Evolutionary conservation across 169 alveolate genomes (phyloP).

Genomic region (Plasmodium malariae): DNA sequence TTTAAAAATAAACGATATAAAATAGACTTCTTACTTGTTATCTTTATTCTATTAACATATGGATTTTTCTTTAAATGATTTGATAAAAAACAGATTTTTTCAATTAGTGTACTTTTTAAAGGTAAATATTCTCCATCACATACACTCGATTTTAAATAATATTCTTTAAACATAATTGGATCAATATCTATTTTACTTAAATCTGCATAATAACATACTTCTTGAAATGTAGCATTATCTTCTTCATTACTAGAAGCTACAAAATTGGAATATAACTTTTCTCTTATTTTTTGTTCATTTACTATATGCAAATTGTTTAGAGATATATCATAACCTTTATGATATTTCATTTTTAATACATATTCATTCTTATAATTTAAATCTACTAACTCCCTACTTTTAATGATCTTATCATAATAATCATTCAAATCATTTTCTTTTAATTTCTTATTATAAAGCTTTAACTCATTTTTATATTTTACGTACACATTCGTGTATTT

Average conservation of each 20-base stretch:
- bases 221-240: slow-evolving; percentile 33
- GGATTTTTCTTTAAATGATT: slow-evolving; percentile 58
- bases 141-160: slow-evolving; percentile 23
- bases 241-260: slow-evolving; percentile 21
- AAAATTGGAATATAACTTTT: slow-evolving; percentile 21
- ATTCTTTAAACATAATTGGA: slow-evolving; percentile 60
- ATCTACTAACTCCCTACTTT: slow-evolving; percentile 25
- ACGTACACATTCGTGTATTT: background rate
- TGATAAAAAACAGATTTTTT: slow-evolving; percentile 54
- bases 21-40: slow-evolving; percentile 20
- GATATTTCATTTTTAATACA: slow-evolving; percentile 57
- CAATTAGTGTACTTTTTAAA: slow-evolving; percentile 37
- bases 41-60: slow-evolving; percentile 18
- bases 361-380: slow-evolving; percentile 56
- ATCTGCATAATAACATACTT: slow-evolving; percentile 33
- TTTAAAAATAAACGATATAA: slow-evolving; percentile 57
- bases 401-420: slow-evolving; percentile 33
- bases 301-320: slow-evolving; percentile 42
- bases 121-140: slow-evolving; percentile 73
- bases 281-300: slow-evolving; percentile 31
- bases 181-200: slow-evolving; percentile 57
- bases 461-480: slow-evolving; percentile 26
- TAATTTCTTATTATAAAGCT: slow-evolving; percentile 16
- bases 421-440: slow-evolving; percentile 38
- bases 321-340: slow-evolving; percentile 36